Base-by-base conservation (phyloP, 208 protist species). In the Vickermania spadyakhi region DNA sequence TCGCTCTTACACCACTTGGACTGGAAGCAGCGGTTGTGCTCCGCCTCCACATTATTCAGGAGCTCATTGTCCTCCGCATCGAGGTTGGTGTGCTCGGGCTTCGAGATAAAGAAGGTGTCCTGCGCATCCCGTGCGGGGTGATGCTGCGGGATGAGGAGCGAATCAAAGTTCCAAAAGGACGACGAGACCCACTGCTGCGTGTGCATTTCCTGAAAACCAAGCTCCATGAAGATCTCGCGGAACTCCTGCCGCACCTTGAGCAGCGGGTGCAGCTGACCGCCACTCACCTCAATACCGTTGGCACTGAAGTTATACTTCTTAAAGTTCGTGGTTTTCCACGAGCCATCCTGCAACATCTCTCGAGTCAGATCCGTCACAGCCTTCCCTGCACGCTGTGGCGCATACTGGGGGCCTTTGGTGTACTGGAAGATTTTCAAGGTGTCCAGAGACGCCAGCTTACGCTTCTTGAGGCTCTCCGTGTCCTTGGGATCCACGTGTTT, bases 161-260 rank as follows among this genome's bases (percentile, higher is more conserved):
- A 80, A 80, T 99, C 99, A 74, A 99, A 99, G 90, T 99, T 99
- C 98, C 99, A 99, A 85, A 99, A 99, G 23, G 96, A 99, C 49
- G 78, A 94, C 80, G 99, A 98, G 26, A 99, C 97, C 80, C 91
- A 99, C 55, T 96, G 87, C 66, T 98, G 92, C 26, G 99, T 99
- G 36, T 91, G 78, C 99, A 99, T 99, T 87, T 99, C 98, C 66
- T 98, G 83, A 81, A 99, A 99, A 30, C 96, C 97, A n/a, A 97
- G 77, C 72, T 99, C 97, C 60, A 99, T 85, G 69, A 99, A 99
- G 50, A 99, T 99, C 65, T 99, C 82, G 27, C 98, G 91, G 86
- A 99, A 99, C 79, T 99, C 90, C 65, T 86, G 89, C 2, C 98
- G 90, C 1, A 99, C 93, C 73, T 99, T 99, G 21, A 99, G 67